Percentiles rank a stretch among this genome's conserved stretches.
Evolutionary conservation across 106 monocot genomes (phyloP).

Genomic region (Vanilla planifolia): DNA sequence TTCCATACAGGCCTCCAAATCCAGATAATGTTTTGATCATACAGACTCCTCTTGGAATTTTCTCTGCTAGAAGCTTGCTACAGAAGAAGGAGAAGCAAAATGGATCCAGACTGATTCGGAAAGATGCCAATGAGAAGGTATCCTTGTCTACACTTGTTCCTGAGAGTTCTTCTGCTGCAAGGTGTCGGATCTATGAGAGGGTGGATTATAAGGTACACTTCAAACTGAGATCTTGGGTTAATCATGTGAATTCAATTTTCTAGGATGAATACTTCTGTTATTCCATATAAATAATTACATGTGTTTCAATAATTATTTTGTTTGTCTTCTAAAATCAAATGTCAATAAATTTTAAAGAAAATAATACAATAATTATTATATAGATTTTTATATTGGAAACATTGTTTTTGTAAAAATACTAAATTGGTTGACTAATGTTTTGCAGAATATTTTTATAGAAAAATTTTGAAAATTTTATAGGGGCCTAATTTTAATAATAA

Average conservation of each 20-base stretch:
- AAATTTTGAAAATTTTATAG: too few relatives aligned
- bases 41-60: constrained; percentile 48
- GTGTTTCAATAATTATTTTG: too few relatives aligned
- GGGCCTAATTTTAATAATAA: too few relatives aligned
- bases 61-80: constrained; percentile 58
- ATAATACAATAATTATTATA: too few relatives aligned
- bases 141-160: constrained; percentile 8
- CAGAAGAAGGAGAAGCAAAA: constrained; percentile 44
- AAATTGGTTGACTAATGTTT: too few relatives aligned
- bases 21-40: constrained; percentile 78
- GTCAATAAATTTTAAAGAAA: too few relatives aligned
- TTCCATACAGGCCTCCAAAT: constrained; percentile 58
- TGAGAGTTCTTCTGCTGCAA: constrained; percentile 49
- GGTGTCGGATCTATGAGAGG: constrained; percentile 46
- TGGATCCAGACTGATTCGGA: constrained; percentile 47
- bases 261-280: not conserved
- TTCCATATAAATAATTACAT: not conserved
- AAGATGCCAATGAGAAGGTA: constrained; percentile 23
- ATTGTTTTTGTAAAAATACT: too few relatives aligned
- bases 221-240: not conserved
- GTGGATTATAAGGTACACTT: constrained; percentile 31
- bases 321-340: too few relatives aligned
- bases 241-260: not conserved
- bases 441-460: too few relatives aligned
- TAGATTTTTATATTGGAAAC: too few relatives aligned